Conservation (phyloP, 1,139 yeast species). For the Scheffersomyces insectosa region DNA sequence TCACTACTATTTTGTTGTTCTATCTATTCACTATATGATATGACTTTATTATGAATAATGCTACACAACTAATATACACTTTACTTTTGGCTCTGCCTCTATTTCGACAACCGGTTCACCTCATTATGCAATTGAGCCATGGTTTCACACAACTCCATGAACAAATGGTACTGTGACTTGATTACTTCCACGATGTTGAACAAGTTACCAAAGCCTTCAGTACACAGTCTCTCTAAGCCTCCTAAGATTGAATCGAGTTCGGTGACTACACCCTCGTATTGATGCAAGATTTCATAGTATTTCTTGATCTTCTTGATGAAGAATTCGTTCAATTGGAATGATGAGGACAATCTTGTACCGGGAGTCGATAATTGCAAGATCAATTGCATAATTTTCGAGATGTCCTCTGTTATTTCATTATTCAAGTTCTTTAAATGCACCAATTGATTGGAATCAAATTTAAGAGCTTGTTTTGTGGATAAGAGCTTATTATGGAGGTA, state of each 20-base stretch:
- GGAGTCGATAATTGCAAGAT: slow-evolving; percentile 68
- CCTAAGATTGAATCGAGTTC: slow-evolving; percentile 59
- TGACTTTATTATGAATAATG: too few relatives aligned
- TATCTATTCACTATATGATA: too few relatives aligned
- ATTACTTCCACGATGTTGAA: slow-evolving; percentile 64
- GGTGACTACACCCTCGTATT: slow-evolving; percentile 73
- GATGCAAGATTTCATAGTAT: slow-evolving; percentile 62
- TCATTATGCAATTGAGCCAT: slow-evolving; percentile 88
- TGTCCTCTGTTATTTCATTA: slow-evolving; percentile 67
- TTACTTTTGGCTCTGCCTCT: not conserved
- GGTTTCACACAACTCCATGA: slow-evolving; percentile 88
- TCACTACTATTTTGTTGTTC: too few relatives aligned
- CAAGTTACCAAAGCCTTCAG: slow-evolving; percentile 53
- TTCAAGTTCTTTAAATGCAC: slow-evolving; percentile 38
- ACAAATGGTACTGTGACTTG: slow-evolving; percentile 77
- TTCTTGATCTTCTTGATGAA: slow-evolving; percentile 60
- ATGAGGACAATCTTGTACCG: slow-evolving; percentile 63
- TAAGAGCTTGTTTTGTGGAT: slow-evolving; percentile 68
- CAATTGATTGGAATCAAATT: slow-evolving; percentile 40
- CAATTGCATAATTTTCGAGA: slow-evolving; percentile 66
- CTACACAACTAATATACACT: too few relatives aligned
- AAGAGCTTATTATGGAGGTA: slow-evolving; percentile 64
- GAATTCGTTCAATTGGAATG: slow-evolving; percentile 48
- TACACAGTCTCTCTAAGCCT: slow-evolving; percentile 45
- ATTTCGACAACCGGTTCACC: slow-evolving; percentile 27